Evolutionary conservation across 1,284 basidiomycete genomes (phyloP).

Genomic region (Fomitopsis schrenkii): DNA sequence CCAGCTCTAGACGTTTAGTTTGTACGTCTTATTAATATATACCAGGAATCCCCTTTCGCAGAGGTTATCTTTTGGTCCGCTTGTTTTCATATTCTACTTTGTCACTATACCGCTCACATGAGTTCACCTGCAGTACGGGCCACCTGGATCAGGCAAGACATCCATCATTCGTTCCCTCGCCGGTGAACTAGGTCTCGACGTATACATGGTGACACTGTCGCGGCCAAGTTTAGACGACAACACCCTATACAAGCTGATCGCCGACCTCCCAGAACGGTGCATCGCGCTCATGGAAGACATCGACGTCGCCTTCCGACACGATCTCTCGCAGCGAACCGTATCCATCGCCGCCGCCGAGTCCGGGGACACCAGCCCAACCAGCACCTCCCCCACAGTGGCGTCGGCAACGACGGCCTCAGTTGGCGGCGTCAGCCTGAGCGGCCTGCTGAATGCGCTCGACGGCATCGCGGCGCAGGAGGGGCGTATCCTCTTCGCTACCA

Average conservation of each 20-base stretch:
- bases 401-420: not conserved
- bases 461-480: slow-evolving; percentile 76
- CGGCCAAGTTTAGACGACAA: slow-evolving; percentile 65
- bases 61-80: slow-evolving; percentile 56
- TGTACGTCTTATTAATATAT: too few relatives aligned
- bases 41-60: slow-evolving; percentile 57
- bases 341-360: too few relatives aligned
- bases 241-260: slow-evolving; percentile 54
- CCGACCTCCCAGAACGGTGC: slow-evolving; percentile 61
- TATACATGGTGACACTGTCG: slow-evolving; percentile 73
- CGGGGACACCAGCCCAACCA: not conserved
- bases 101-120: not conserved
- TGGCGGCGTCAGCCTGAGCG: slow-evolving; percentile 58
- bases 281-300: slow-evolving; percentile 82
- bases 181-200: slow-evolving; percentile 68
- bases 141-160: slow-evolving; percentile 74
- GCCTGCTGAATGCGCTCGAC: slow-evolving; percentile 71
- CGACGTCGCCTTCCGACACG: slow-evolving; percentile 58
- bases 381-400: not conserved
- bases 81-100: slow-evolving; percentile 27
- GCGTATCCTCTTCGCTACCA: slow-evolving; percentile 72
- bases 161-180: slow-evolving; percentile 73
- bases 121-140: slow-evolving; percentile 48
- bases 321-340: slow-evolving; percentile 29
- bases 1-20: not conserved